Conservation (phyloP, 2,329 filamentous ascomycete genomes). For the Aurifilum marmelostoma region DNA sequence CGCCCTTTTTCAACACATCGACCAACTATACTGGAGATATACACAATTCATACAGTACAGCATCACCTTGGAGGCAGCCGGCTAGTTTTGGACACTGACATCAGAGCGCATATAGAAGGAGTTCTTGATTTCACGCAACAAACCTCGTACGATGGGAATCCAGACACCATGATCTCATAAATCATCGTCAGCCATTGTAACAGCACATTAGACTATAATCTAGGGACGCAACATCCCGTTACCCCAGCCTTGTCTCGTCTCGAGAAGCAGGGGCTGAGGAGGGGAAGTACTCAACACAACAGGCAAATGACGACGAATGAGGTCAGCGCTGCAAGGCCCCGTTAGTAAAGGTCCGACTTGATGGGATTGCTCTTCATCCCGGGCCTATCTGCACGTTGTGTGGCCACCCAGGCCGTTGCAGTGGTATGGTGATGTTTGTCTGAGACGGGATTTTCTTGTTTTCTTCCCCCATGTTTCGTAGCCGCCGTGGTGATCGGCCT, state of each 20-base stretch:
- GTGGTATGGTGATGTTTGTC: neutral
- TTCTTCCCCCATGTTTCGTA: neutral
- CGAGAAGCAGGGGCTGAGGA: neutral
- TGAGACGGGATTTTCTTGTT: neutral
- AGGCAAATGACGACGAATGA: slow-evolving; percentile 16
- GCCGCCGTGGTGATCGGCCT: neutral
- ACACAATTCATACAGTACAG: neutral
- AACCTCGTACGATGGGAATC: neutral
- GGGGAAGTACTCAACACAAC: neutral
- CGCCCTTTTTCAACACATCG: neutral
- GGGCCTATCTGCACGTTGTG: neutral
- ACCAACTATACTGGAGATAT: neutral
- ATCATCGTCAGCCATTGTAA: neutral
- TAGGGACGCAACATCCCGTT: neutral
- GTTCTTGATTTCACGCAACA: neutral
- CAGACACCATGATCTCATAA: slow-evolving; percentile 22
- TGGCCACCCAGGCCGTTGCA: neutral
- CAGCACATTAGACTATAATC: neutral
- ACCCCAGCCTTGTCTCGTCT: neutral
- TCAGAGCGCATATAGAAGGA: slow-evolving; percentile 2
- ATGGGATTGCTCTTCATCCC: neutral
- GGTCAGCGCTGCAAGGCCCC: neutral
- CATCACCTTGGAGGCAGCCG: neutral
- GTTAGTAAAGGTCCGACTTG: neutral
- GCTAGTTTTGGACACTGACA: slow-evolving; percentile 12